These are phyloP conservation scores for Withania somnifera DNA, from an alignment of 305 asterid genomes.

Conservation along the genomic window DNA sequence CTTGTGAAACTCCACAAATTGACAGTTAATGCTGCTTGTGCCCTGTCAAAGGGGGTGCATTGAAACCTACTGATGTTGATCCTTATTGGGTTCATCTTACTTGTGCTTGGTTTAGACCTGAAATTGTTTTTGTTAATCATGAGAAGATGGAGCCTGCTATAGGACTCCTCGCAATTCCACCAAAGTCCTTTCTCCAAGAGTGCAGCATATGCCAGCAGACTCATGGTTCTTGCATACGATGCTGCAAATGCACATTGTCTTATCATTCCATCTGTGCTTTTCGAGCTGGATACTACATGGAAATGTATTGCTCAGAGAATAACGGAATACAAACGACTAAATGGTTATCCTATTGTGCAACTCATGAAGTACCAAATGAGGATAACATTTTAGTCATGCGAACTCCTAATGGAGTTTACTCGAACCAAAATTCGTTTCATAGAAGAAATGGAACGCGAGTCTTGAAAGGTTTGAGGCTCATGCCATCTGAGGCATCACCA, in stretches of 20 bases:
- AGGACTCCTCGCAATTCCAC: not conserved
- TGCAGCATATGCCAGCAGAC: conserved; percentile 1
- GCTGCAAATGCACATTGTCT: not conserved
- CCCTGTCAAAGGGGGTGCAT: conserved; percentile 2
- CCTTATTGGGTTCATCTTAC: conserved; percentile 7
- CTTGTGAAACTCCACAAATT: not conserved
- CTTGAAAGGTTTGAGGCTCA: not conserved
- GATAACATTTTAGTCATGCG: not conserved
- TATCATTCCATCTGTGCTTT: not conserved
- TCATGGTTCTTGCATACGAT: conserved; percentile 3
- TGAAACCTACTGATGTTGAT: conserved; percentile 1
- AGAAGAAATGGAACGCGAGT: not conserved
- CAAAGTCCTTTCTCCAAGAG: not conserved
- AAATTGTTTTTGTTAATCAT: not conserved
- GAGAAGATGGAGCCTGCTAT: conserved; percentile 6
- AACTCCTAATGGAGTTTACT: conserved; percentile 1
- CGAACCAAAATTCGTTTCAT: not conserved
- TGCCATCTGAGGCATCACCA: not conserved
- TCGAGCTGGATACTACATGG: conserved; percentile 1
- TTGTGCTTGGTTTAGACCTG: conserved; percentile 9
- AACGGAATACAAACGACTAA: not conserved
- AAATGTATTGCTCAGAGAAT: not conserved
- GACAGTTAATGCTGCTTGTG: not conserved
- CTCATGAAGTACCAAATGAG: not conserved
- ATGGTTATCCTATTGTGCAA: not conserved